Base-by-base conservation (phyloP, 2,329 filamentous ascomycete genomes). In the Trichoderma gracile region DNA sequence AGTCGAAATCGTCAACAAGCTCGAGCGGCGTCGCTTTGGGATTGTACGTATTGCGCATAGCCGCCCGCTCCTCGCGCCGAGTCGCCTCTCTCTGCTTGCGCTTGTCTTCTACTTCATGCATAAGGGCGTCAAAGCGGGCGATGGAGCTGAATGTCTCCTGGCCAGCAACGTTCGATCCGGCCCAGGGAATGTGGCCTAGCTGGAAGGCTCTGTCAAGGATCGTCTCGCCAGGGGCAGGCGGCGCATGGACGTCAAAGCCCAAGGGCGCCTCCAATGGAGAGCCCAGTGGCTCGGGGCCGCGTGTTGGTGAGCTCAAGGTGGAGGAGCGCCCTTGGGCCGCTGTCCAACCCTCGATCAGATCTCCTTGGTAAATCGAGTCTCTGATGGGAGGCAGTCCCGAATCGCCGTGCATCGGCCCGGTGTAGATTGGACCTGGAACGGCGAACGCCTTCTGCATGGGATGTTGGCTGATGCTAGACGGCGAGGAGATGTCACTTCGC, bases 201-300 rank as follows among this genome's bases (percentile, higher is more conserved):
- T 87, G 85, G 69, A 89, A 89, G 0, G 87, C 87, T 45, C 87
- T 78, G 71, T 89, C 87, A n/a, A 89, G 74, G 58, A 89, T 89
- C 0, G 87, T 88, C 73, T 89, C 86, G 17, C 86, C 80, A 2
- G 83, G 84, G 0, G 74, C 76, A 2, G 83, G 81, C 0, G 84
- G 84, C 0, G 84, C 82, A 69, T 79, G 80, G 1, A 81, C 80
- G 46, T 80, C 76, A 2, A 78, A 69, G 9, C 79, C 71, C 14
- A 75, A 72, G 14, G 71, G 70, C 19, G 76, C 73, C 5, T 79
- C 78, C 17, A 78, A 75, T 14, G 82, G 79, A 1, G 84, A 86
- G 66, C 82, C 78, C 55, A 86, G 77, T 69, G 84, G 86, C 50
- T 82, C 84, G 7, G 84, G 80, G 3, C 78, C 81, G 47, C 84